Conservation (phyloP, 176 grass and related monocot species). For the Miscanthus lutarioriparius region DNA sequence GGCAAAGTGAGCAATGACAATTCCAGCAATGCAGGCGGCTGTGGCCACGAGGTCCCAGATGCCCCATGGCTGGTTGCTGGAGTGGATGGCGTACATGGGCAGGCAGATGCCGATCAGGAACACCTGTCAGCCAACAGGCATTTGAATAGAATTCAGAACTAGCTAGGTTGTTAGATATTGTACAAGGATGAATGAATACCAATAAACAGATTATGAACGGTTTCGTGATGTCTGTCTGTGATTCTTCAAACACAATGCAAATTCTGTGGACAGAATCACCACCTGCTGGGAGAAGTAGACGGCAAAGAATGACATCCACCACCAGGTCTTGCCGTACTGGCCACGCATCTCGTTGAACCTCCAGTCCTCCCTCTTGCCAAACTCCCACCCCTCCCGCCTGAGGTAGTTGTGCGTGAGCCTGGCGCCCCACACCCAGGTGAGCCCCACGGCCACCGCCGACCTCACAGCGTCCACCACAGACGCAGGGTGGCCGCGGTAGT, state of each 20-base stretch:
- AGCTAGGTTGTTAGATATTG: not conserved
- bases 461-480: slow-evolving; percentile 38
- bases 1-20: slow-evolving; percentile 64
- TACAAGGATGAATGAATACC: not conserved
- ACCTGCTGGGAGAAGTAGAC: slow-evolving; percentile 92
- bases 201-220: not conserved
- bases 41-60: slow-evolving; percentile 61
- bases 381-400: slow-evolving; percentile 74
- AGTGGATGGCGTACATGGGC: slow-evolving; percentile 77
- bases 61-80: slow-evolving; percentile 47
- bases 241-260: slow-evolving; percentile 29
- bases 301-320: slow-evolving; percentile 95
- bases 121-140: slow-evolving; percentile 39
- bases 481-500: slow-evolving; percentile 70
- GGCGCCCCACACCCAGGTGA: slow-evolving; percentile 85
- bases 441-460: slow-evolving; percentile 41
- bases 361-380: slow-evolving; percentile 86
- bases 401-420: slow-evolving; percentile 95
- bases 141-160: not conserved
- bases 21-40: slow-evolving; percentile 47
- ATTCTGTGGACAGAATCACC: not conserved
- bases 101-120: slow-evolving; percentile 92
- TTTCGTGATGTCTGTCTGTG: not conserved
- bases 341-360: slow-evolving; percentile 79
- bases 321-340: slow-evolving; percentile 76